Evolutionary conservation across 2,329 filamentous ascomycete genomes (phyloP), one percentile per base, ranked within the genome.

Genomic region (Talaromyces albobiverticillius): DNA sequence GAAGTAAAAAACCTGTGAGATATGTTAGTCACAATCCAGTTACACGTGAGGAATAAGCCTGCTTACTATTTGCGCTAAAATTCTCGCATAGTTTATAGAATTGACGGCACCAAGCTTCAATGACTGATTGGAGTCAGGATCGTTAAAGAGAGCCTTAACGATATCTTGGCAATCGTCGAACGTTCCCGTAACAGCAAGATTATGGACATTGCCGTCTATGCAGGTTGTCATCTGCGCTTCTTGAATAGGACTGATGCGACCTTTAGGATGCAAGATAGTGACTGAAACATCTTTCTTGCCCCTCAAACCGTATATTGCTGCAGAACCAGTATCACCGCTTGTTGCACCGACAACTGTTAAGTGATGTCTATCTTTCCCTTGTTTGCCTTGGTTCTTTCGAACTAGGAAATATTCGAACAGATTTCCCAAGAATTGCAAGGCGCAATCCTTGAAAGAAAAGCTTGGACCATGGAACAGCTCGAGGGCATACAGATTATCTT

Each of bases 141-240:
- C 93, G 59, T 85, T 86, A 68, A 97, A 96, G 47, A 99, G 82
- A 1, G 89, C 86, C 76, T 99, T 97, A 69, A 99, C 88, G 54
- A 94, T 95, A 72, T 96, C 91, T 78, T 96, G 93, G 74, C 94
- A 97, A 69, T 97, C 91, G 67, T 97, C 93, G 69, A 97, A 97
- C 0, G 90, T 95, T 55, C 93, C 94, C 47, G 88, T 85, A 11
- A 97, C 88, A 51, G 89, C 85, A 45, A 97, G 77, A 72, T 95
- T 96, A 79, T 96, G 90, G 31, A 97, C 92, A 68, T 97, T 97
- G 56, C 82, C 76, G 70, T 97, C 94, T 38, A 90, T 78, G 25
- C 94, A 89, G 0, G 93, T 96, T 0, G 92, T 96, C 94, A 97
- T 97, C 76, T 97, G 94, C 4, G 89, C 88, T 73, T 97, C 90